A percentile compares a stretch with the other conserved stretches of the same genome.
Evolutionary conservation across 2,329 filamentous ascomycete species (phyloP).

Genomic region (Metarhizium album): DNA sequence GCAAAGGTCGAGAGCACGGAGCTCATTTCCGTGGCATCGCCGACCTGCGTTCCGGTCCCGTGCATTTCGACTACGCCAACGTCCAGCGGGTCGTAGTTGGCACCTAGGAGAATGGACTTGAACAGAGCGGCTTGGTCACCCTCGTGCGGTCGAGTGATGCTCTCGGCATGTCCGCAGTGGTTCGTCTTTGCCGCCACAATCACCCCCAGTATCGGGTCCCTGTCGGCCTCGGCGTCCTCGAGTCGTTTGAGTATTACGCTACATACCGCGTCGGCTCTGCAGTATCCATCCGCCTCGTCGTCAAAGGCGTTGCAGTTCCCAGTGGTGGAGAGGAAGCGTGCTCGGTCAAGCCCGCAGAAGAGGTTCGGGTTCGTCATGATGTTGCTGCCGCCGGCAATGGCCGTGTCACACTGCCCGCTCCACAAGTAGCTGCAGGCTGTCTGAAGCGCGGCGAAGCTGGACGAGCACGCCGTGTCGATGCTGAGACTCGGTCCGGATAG

Average conservation of each 20-base stretch:
- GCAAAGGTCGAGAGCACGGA: conserved; percentile 55
- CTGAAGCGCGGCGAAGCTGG: conserved; percentile 57
- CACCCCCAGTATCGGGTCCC: conserved; percentile 66
- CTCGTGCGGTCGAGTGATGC: conserved; percentile 74
- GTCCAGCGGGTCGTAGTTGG: conserved; percentile 63
- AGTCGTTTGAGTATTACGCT: conserved; percentile 70
- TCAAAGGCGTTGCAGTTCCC: conserved; percentile 59
- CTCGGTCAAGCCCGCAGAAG: conserved; percentile 3
- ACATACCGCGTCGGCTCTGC: conserved; percentile 65
- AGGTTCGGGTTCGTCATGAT: conserved; percentile 9
- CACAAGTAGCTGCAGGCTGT: conserved; percentile 5
- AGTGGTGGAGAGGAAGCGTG: conserved; percentile 5
- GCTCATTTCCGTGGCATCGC: conserved; percentile 74
- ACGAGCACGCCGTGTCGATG: conserved; percentile 69
- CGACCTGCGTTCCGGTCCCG: conserved; percentile 81
- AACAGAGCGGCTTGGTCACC: conserved; percentile 63
- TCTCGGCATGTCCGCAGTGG: conserved; percentile 70
- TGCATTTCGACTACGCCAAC: conserved; percentile 87
- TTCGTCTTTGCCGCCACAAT: conserved; percentile 69
- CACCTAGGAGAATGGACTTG: conserved; percentile 55
- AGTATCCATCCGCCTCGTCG: conserved; percentile 71
- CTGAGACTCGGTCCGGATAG: conserved; percentile 64
- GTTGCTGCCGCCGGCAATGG: conserved; percentile 4
- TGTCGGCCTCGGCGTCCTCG: conserved; percentile 65
- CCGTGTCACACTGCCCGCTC: conserved; percentile 5